Evolutionary conservation across 257 asterid species (phyloP).

Genomic region (Leptodermis oblonga): DNA sequence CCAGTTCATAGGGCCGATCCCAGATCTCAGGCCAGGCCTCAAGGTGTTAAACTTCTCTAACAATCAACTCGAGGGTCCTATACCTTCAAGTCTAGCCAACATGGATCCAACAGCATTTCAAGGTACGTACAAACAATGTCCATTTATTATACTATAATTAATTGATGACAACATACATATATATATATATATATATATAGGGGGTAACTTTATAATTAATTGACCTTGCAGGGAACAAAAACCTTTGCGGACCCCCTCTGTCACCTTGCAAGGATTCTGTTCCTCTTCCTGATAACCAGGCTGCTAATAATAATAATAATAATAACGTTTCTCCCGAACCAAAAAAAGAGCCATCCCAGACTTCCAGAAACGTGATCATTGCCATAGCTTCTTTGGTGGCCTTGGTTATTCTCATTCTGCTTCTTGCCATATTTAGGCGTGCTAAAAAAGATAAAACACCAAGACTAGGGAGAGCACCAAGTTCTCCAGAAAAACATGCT

Average conservation of each 20-base stretch:
- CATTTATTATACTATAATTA: background rate
- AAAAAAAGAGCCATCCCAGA: slow-evolving; percentile 16
- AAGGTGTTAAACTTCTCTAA: slow-evolving; percentile 54
- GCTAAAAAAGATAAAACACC: slow-evolving; percentile 26
- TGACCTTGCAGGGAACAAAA: slow-evolving; percentile 54
- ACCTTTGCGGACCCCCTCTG: slow-evolving; percentile 66
- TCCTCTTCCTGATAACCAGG: slow-evolving; percentile 37
- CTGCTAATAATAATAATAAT: no score
- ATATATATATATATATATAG: no score
- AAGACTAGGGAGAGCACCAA: slow-evolving; percentile 19
- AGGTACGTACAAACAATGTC: slow-evolving; percentile 24
- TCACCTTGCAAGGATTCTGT: slow-evolving; percentile 38
- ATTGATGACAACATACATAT: no score
- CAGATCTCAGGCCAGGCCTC: slow-evolving; percentile 42
- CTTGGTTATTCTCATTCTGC: slow-evolving; percentile 34
- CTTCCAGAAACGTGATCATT: slow-evolving; percentile 24
- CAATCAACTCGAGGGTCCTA: slow-evolving; percentile 71
- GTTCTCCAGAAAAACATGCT: slow-evolving; percentile 14
- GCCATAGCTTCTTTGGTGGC: slow-evolving; percentile 32
- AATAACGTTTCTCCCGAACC: background rate
- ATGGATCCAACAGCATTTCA: slow-evolving; percentile 55
- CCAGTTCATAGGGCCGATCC: slow-evolving; percentile 59
- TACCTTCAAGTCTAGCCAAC: slow-evolving; percentile 42
- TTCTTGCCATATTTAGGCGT: slow-evolving; percentile 33
- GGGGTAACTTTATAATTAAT: background rate